Evolutionary conservation across 1,284 basidiomycete genomes (phyloP).

Genomic region (Moesziomyces sp.): DNA sequence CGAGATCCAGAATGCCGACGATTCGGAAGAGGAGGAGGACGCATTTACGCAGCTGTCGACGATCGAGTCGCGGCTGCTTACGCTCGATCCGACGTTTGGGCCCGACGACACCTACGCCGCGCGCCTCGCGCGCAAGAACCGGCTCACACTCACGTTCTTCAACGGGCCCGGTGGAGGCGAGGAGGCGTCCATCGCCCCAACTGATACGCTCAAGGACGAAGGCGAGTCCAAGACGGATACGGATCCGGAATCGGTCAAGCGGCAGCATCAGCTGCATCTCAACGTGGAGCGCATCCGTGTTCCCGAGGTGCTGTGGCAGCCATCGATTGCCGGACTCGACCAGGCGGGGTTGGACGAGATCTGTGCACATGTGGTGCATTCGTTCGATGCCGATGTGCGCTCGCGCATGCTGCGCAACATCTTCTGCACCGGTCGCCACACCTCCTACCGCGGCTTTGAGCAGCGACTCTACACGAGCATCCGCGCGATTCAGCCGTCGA

Average conservation of each 20-base stretch:
- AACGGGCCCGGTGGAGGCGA: constrained; percentile 68
- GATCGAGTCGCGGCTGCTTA: constrained; percentile 84
- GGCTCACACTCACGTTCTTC: constrained; percentile 83
- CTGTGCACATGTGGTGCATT: constrained; percentile 83
- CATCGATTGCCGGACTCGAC: constrained; percentile 91
- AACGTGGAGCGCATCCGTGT: constrained; percentile 94
- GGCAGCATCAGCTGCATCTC: constrained; percentile 81
- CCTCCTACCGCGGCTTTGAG: constrained; percentile 78
- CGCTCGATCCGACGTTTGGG: constrained; percentile 85
- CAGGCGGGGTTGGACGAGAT: constrained; percentile 93
- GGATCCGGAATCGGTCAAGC: constrained; percentile 71
- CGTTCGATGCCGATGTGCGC: constrained; percentile 77
- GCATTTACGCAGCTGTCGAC: constrained; percentile 79
- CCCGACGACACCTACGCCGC: constrained; percentile 83
- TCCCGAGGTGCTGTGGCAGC: constrained; percentile 93
- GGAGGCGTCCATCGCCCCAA: constrained; percentile 20
- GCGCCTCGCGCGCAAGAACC: constrained; percentile 79
- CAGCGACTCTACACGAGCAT: constrained; percentile 76
- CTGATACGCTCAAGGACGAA: constrained; percentile 53
- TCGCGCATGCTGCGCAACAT: constrained; percentile 80
- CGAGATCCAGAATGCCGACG: constrained; percentile 87
- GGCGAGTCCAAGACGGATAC: constrained; percentile 70
- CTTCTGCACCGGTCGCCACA: constrained; percentile 87
- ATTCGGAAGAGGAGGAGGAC: constrained; percentile 96
- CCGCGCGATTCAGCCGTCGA: constrained; percentile 49